Evolutionary conservation across 2,329 filamentous ascomycete species (phyloP).

Genomic region (Venturia aucupariae): DNA sequence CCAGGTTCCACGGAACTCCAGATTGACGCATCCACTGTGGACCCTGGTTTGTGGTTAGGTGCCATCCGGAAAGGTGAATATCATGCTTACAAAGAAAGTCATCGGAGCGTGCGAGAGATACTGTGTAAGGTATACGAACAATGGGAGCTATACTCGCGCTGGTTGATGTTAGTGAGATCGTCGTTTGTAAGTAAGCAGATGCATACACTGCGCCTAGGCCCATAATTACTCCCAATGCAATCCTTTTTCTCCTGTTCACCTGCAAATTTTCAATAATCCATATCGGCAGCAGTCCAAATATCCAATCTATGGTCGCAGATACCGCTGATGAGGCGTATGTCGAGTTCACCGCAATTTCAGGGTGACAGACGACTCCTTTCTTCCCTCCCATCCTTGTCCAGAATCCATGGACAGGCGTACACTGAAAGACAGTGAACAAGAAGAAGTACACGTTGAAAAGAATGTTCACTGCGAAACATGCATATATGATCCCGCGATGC

Average conservation of each 20-base stretch:
- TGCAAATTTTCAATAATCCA: constrained; percentile 24
- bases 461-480: constrained; percentile 5
- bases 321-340: constrained; percentile 18
- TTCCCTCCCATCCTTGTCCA: constrained; percentile 9
- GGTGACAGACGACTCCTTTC: background rate
- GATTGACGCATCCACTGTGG: constrained; percentile 21
- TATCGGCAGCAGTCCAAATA: constrained; percentile 22
- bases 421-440: constrained; percentile 13
- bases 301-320: constrained; percentile 17
- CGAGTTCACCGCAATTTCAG: background rate
- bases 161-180: no score
- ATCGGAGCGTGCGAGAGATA: constrained; percentile 25
- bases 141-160: constrained; percentile 29
- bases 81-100: constrained; percentile 27
- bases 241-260: constrained; percentile 22
- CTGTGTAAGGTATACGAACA: constrained; percentile 36
- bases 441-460: constrained; percentile 13
- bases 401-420: constrained; percentile 11
- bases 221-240: constrained; percentile 24
- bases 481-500: constrained; percentile 10
- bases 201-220: constrained; percentile 22
- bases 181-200: no score
- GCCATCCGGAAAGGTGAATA: no score
- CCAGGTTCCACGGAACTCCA: constrained; percentile 28
- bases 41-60: background rate